Evolutionary conservation across 441 rosid species (phyloP), one percentile per base, ranked within the genome.

Genomic region (Corymbia citriodora): DNA sequence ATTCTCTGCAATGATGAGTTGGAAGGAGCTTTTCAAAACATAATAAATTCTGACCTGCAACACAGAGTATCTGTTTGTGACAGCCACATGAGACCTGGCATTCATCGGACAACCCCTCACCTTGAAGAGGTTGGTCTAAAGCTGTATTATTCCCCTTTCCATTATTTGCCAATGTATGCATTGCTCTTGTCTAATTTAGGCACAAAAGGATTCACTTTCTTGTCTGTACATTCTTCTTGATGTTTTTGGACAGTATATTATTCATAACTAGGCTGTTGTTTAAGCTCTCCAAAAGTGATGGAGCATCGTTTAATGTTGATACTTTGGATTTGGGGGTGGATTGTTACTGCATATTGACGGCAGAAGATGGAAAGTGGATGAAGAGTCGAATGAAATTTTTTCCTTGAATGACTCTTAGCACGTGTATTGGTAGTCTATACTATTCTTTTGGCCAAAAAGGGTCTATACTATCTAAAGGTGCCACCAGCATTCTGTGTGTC

Each of bases 61-160:
- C 96, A 6, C 59, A 91, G 94, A 11, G 89, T 98, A 97, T 94
- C 94, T 98, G 29, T 98, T 98, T 90, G 97, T 96, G 85, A 98
- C 98, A 54, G 98, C 97, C 92, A 98, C 99, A 96, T 97, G 99
- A 98, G 99, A 92, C 99, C 99, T 90, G 95, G 98, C 50, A 95
- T 95, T 92, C 98, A 96, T 91, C 95, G 96, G 61, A 96, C 95
- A 9, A 91, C 97, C 93, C 89, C 93, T 87, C 93, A 96, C 87
- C 97, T 98, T 16, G 95, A 95, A 94, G 98, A 97, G 99, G 99
- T 96, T 91, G 68, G 95, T 91, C 91, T 90, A 48, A 49, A 36
- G 40, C 59, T 52, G 29, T 86, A 31, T 31, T 50, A 29, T 79
- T 72, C 5, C 45, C 57, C 87, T 29, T 33, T 68, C 88, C 12